Evolutionary conservation across 1,139 yeast genomes (phyloP), one percentile per base, ranked within the genome.

Genomic region (Magnusiomyces tetraspermus): DNA sequence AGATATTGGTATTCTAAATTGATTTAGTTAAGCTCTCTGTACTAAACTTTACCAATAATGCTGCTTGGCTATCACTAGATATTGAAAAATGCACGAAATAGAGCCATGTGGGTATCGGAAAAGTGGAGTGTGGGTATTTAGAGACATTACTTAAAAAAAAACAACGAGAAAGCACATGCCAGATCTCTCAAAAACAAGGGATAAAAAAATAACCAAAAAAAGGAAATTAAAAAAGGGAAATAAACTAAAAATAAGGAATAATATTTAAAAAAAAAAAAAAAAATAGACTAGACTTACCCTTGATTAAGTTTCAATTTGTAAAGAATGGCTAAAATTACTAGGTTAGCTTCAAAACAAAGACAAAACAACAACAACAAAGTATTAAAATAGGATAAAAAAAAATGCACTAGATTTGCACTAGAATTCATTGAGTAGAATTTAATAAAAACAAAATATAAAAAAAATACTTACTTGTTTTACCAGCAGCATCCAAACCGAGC

Each of bases 401-500:
- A 30, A 13, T 8, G 33, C 33, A 30, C 33, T 30, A 30, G 33
- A 30, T 30, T 13, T 13, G 33, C 33, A 30, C 13, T 30, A 8
- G 33, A 30, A 30, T 30, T 13, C 8, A 30, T 30, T 30, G 8
- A 13, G 13, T 8, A 8, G 11, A 30, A 30, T 8, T 8, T 8
- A 30, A 30, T 30, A 30, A 8, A 30, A 30, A 30, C 13, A 30
- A 30, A 30, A 30, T 8, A 13, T 8, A 30, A 13, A 10, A 33
- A 33, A 22, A n/a, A 3, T 42, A 70, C 74, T 55, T 66, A 72
- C 85, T 86, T 15, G 96, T 88, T 68, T 88, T 88, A 50, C 96
- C 96, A 3, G 96, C 96, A 61, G 89, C 87, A 67, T 88, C 96
- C 58, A 89, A 76, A 17, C 97, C 97, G 59, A 89, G 77, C 96